Percentiles rank a stretch among this genome's conserved stretches.
Evolutionary conservation across 2,329 filamentous ascomycete genomes (phyloP).

Genomic region (Colletotrichum caudatum): DNA sequence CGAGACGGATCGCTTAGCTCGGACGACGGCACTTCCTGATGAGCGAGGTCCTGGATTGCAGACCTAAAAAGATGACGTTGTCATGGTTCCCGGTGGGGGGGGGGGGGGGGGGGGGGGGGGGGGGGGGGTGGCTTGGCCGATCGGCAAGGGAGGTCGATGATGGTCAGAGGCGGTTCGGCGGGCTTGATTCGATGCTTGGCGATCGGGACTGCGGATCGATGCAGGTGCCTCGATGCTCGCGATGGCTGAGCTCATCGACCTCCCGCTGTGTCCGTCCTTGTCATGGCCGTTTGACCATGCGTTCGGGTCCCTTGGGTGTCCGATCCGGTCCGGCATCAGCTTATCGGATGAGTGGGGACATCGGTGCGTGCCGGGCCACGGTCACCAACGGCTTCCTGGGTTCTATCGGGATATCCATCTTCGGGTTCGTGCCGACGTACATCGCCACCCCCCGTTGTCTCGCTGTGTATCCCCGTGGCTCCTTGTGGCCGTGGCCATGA

Average conservation of each 20-base stretch:
- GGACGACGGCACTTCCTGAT: not conserved
- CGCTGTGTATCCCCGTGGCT: too few relatives aligned
- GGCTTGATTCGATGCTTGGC: not conserved
- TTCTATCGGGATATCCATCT: not conserved
- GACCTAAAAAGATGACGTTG: not conserved
- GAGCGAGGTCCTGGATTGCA: not conserved
- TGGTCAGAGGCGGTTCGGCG: too few relatives aligned
- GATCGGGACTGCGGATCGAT: conserved; percentile 8
- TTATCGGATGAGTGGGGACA: not conserved
- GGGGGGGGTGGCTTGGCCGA: not conserved
- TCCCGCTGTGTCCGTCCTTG: not conserved
- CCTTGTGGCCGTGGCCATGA: not conserved
- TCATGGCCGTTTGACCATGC: not conserved
- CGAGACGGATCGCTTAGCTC: not conserved
- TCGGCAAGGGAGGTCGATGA: not conserved
- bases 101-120: too few relatives aligned
- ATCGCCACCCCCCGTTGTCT: not conserved
- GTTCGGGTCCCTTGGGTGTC: not conserved
- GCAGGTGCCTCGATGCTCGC: not conserved
- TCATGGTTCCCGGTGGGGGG: conserved; percentile 5
- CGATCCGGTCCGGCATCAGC: not conserved
- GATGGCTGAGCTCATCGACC: not conserved
- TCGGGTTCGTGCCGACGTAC: not conserved
- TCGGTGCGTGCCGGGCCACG: not conserved
- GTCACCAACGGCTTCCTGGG: not conserved